Base-by-base conservation (phyloP, 768 basidiomycete genomes). In the Russula sp. region DNA sequence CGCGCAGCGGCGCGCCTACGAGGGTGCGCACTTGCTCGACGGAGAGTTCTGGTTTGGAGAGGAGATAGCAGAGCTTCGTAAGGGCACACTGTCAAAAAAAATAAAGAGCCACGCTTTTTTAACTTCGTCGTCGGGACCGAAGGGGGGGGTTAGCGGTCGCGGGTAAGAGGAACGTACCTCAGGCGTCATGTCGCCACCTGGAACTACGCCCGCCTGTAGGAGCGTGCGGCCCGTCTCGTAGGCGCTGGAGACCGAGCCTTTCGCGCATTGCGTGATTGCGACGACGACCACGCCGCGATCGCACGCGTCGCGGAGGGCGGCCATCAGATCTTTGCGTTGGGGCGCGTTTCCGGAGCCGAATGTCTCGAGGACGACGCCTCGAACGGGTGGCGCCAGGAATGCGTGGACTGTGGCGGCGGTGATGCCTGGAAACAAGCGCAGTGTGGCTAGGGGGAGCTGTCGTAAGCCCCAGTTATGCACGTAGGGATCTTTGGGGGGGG, bases 271-370 rank as follows among this genome's bases (percentile, higher is more conserved):
- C 0, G 92, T 87, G 55, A 97, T 94, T 11, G 94, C 91, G 44
- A 98, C 92, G 53, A 98, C 83, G 57, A 96, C 84, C 2, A 95
- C 81, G 10, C 91, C 93, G 1, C 88, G 82, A 60, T 87, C 83
- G 66, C 89, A 91, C 2, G 94, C 93, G 60, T 89, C 86, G 66
- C 84, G 85, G 61, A 97, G 78, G 0, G 84, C 87, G n/a, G 80
- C 73, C 71, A 90, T 81, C 20, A 97, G 75, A 67, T 94, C 93
- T 53, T 79, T 63, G 13, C 90, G 82, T 68, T 92, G 87, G 0
- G 95, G 94, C 10, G 93, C 91, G 73, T 98, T 98, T 0, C 95
- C 95, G 1, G 93, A 86, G 7, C 95, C 95, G 72, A 91, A 98
- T 2, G 90, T 92, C 72, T 96, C 91, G 1, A 98, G 78, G 10